Evolutionary conservation across 108 stramenopile species (phyloP).

Genomic region (Cyclotella choctawhatcheeana): DNA sequence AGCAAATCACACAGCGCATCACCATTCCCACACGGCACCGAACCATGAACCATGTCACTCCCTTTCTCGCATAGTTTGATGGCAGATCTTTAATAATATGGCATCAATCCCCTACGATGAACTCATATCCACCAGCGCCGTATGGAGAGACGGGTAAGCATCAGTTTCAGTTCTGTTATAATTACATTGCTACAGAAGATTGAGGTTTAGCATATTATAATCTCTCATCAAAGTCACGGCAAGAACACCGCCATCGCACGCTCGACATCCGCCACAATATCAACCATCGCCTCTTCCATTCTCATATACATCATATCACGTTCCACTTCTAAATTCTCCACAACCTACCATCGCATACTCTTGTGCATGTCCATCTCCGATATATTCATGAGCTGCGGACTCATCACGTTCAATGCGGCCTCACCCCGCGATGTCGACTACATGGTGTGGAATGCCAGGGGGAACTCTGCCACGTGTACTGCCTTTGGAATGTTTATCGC

Average conservation of each 20-base stretch:
- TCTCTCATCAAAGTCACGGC: neutral
- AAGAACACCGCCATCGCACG: neutral
- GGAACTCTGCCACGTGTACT: conserved; percentile 10
- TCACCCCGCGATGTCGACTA: conserved; percentile 6
- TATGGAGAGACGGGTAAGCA: no score
- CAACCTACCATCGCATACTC: neutral
- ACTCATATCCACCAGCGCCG: no score
- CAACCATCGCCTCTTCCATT: neutral
- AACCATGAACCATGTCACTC: no score
- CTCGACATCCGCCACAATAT: neutral
- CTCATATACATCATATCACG: neutral
- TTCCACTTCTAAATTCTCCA: neutral
- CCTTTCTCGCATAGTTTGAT: no score
- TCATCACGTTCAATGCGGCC: neutral
- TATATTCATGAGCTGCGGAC: neutral
- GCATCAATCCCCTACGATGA: no score
- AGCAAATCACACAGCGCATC: no score
- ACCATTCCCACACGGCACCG: no score
- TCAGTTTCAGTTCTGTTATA: no score
- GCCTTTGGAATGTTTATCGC: neutral
- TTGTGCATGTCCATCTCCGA: conserved; percentile 5
- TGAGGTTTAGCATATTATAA: no score
- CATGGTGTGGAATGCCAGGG: conserved; percentile 9
- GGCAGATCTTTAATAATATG: no score
- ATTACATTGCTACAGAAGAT: no score